These are phyloP conservation scores for Pyropia haitanensis DNA, from an alignment of 23 red algal genomes.

Conservation along the genomic window DNA sequence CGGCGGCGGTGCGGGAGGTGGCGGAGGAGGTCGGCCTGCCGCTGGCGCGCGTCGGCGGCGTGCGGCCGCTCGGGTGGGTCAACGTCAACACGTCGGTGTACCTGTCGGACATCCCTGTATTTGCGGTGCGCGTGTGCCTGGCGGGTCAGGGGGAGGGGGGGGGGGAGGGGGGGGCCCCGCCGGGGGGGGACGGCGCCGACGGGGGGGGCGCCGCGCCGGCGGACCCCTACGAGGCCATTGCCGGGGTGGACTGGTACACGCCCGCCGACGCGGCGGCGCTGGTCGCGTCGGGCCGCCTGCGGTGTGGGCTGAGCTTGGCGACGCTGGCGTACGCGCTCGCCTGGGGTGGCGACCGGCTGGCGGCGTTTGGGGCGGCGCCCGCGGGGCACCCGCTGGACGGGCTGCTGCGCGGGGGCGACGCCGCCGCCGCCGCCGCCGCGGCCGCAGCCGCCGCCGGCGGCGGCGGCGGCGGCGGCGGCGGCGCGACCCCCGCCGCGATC, in stretches of 20 bases:
- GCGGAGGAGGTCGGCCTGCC: slow-evolving; percentile 29
- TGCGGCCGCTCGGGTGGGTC: slow-evolving; percentile 16
- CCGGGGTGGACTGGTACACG: slow-evolving; percentile 12
- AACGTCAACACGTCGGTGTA: slow-evolving; percentile 41
- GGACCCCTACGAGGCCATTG: slow-evolving; percentile 31
- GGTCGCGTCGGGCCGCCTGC: slow-evolving; percentile 16
- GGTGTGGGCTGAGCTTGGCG: slow-evolving; percentile 30
- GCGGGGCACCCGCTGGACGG: too few relatives aligned
- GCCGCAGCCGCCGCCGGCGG: too few relatives aligned
- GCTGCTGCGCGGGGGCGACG: too few relatives aligned
- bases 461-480: too few relatives aligned
- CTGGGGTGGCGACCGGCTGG: too few relatives aligned
- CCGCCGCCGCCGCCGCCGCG: too few relatives aligned
- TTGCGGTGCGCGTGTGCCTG: slow-evolving; percentile 11
- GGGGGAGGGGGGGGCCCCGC: too few relatives aligned
- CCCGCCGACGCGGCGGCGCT: slow-evolving; percentile 11
- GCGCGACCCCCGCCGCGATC: too few relatives aligned
- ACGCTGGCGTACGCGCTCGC: slow-evolving; percentile 26
- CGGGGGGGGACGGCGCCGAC: neutral
- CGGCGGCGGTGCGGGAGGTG: slow-evolving; percentile 28
- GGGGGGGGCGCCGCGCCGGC: too few relatives aligned
- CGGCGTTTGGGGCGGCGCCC: too few relatives aligned
- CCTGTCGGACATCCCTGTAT: slow-evolving; percentile 42
- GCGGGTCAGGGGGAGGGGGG: neutral
- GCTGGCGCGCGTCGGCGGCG: slow-evolving; percentile 6